Evolutionary conservation across 2,329 filamentous ascomycete species (phyloP).

Genomic region (Colletotrichum camelliae): DNA sequence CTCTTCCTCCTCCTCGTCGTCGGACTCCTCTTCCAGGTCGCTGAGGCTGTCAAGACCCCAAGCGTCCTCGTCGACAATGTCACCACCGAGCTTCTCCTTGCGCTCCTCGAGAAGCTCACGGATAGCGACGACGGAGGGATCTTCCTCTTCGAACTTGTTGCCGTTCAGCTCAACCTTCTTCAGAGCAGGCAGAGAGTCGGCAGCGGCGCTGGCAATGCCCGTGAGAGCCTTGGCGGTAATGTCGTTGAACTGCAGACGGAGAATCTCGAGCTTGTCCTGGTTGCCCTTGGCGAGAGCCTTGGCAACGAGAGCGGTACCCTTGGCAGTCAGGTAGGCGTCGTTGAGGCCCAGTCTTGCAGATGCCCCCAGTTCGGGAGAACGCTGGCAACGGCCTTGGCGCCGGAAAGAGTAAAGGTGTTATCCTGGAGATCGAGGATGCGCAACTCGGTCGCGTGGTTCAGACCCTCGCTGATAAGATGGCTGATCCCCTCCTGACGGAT

Average conservation of each 20-base stretch:
- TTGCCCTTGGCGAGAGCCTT: constrained; percentile 75
- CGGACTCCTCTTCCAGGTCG: constrained; percentile 82
- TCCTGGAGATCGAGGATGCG: constrained; percentile 90
- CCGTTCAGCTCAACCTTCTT: constrained; percentile 93
- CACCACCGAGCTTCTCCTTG: constrained; percentile 75
- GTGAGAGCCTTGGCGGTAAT: constrained; percentile 80
- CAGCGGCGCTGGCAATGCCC: constrained; percentile 71
- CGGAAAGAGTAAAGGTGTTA: constrained; percentile 90
- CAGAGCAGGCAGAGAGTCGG: constrained; percentile 73
- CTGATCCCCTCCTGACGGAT: constrained; percentile 94
- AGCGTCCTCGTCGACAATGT: constrained; percentile 73
- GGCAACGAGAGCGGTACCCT: constrained; percentile 77
- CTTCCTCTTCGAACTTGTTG: constrained; percentile 91
- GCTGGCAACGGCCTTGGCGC: constrained; percentile 78
- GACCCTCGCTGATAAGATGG: constrained; percentile 77
- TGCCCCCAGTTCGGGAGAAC: constrained; percentile 77
- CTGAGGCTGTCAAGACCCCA: constrained; percentile 88
- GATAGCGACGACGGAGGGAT: constrained; percentile 72
- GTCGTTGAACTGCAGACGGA: constrained; percentile 93
- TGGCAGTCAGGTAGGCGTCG: constrained; percentile 82
- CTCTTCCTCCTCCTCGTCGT: constrained; percentile 71
- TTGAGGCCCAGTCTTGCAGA: constrained; percentile 82
- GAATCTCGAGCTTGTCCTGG: constrained; percentile 79
- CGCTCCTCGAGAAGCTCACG: constrained; percentile 76
- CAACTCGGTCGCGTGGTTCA: constrained; percentile 72